Evolutionary conservation across 1,139 yeast species (phyloP).

Genomic region (Taphrina betulina): DNA sequence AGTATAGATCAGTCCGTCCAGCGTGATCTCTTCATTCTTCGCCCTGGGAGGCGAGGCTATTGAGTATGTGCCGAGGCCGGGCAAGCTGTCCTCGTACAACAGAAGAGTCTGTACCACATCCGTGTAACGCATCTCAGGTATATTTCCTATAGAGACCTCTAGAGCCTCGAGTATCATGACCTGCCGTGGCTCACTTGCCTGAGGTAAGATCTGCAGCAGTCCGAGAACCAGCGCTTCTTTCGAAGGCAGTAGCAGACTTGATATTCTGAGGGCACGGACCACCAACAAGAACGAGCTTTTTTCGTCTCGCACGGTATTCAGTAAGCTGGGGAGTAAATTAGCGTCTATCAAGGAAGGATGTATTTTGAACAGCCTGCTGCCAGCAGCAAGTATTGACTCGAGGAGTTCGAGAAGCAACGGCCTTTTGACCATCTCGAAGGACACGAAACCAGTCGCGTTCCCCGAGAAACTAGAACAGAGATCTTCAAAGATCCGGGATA

Average conservation of each 20-base stretch:
- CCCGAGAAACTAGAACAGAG: constrained; percentile 8
- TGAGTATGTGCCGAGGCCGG: constrained; percentile 22
- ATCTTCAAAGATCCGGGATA: constrained; percentile 23
- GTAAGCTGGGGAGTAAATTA: constrained; percentile 6
- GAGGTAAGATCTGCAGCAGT: constrained; percentile 3
- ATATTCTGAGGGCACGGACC: constrained; percentile 1
- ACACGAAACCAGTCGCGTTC: constrained; percentile 1
- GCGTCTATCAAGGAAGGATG: constrained; percentile 15
- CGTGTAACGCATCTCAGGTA: background rate
- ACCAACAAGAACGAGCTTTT: background rate
- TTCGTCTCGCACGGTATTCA: background rate
- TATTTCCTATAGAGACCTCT: background rate
- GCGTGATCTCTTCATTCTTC: constrained; percentile 10
- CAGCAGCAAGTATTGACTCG: constrained; percentile 6
- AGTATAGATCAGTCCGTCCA: constrained; percentile 17
- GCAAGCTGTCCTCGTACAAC: constrained; percentile 16
- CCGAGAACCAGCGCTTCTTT: background rate
- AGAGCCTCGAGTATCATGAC: constrained; percentile 2
- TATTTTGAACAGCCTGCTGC: background rate
- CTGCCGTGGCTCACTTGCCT: background rate
- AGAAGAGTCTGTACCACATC: background rate
- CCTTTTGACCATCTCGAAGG: background rate
- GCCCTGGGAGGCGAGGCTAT: background rate
- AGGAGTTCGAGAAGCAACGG: constrained; percentile 14
- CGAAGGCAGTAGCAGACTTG: constrained; percentile 2